Evolutionary conservation across 2,329 filamentous ascomycete genomes (phyloP), one percentile per base, ranked within the genome.

Genomic region (Plenodomus tracheiphilus): DNA sequence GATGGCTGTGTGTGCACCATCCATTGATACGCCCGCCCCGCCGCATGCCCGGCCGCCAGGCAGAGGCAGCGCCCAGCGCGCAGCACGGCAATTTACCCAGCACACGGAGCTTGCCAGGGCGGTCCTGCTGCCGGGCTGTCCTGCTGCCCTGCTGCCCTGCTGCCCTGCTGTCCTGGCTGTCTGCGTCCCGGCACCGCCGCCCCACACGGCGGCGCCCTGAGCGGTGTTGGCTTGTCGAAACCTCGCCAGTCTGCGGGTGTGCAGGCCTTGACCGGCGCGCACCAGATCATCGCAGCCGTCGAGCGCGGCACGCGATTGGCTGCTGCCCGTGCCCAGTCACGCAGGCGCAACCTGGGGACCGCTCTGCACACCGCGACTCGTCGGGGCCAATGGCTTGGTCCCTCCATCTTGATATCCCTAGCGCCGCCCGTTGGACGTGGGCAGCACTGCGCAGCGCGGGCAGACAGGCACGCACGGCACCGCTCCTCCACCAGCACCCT

Each of bases 281-380:
- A 46, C 49, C 39, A 51, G 45, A 51, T 51, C 42, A 39, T 38
- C 52, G 43, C 42, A 41, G 36, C 21, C 44, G 25, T 46, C 17
- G 44, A 46, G 39, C 45, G 30, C 25, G 37, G 22, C 30, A 36
- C 28, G 41, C 55, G 32, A 58, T 58, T 58, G 55, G 53, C 55
- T 46, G 43, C 32, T 35, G 37, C 41, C 20, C 55, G 47, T 48
- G 53, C 48, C 42, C 56, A 51, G 53, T 57, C 54, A 54, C 55
- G 59, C 59, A 54, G 59, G 61, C 52, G 51, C 58, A 58, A 62
- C 54, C 50, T 61, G 51, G 38, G 7, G 46, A 47, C 46, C 44
- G 37, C 48, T 44, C 37, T 49, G 53, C 53, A 59, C 58, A 56
- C 59, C 57, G 61, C 57, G 54, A 61, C 55, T 56, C 47, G 47